Evolutionary conservation across 2,329 filamentous ascomycete species (phyloP).

Genomic region (Fusarium citri): DNA sequence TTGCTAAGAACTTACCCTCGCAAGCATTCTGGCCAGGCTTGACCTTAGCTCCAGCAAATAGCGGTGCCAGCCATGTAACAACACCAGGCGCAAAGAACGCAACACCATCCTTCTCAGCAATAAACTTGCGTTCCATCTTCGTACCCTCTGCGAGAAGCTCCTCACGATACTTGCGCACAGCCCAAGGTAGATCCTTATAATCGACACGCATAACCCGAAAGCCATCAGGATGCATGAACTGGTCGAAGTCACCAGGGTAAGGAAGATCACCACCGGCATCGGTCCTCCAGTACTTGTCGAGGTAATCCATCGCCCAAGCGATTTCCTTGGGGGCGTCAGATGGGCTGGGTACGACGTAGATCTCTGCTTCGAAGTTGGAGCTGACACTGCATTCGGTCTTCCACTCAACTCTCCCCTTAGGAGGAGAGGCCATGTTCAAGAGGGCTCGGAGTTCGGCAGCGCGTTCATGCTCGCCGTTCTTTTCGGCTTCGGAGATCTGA

Average conservation of each 20-base stretch:
- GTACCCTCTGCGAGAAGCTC: constrained; percentile 17
- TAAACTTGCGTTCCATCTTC: constrained; percentile 27
- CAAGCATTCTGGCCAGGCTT: constrained; percentile 20
- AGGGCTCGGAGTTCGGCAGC: constrained; percentile 4
- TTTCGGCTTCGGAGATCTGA: constrained; percentile 6
- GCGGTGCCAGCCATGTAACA: constrained; percentile 22
- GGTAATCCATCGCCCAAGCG: constrained; percentile 26
- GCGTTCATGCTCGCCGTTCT: constrained; percentile 5
- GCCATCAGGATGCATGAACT: constrained; percentile 26
- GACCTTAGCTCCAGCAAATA: constrained; percentile 27
- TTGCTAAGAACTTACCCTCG: constrained; percentile 19
- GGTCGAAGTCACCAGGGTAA: constrained; percentile 28
- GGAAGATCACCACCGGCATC: constrained; percentile 26
- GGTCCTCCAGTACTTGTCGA: constrained; percentile 30
- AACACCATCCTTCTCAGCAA: constrained; percentile 23
- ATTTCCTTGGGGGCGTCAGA: constrained; percentile 14
- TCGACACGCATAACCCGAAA: constrained; percentile 25
- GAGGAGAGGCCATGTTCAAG: neutral
- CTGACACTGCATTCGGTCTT: constrained; percentile 19
- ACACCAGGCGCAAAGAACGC: constrained; percentile 36
- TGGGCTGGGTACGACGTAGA: constrained; percentile 17
- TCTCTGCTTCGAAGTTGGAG: constrained; percentile 19
- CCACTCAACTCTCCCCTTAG: neutral
- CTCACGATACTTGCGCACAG: constrained; percentile 29
- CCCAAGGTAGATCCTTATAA: constrained; percentile 27